phyloP scores from a whole-genome alignment of 2,329 filamentous ascomycete genomes.

The Epicoccum sorghinum region DNA sequence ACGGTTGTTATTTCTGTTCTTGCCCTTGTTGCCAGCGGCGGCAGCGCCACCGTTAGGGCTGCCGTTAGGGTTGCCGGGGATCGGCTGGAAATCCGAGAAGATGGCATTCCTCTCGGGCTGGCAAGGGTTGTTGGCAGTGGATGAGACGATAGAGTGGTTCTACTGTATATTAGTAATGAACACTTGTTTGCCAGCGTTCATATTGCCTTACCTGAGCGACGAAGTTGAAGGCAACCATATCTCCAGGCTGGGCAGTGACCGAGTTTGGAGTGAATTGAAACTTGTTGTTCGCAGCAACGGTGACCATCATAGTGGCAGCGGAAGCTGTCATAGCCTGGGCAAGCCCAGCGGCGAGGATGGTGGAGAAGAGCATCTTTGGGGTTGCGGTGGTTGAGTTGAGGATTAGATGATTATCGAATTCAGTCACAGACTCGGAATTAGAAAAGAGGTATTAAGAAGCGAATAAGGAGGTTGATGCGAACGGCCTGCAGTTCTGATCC shows the following conservation, averaged over 20 bases:
- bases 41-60: slow-evolving; percentile 18
- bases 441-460: slow-evolving; percentile 2
- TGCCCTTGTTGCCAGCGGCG: slow-evolving; percentile 14
- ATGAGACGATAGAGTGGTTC: slow-evolving; percentile 39
- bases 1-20: slow-evolving; percentile 29
- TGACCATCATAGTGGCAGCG: slow-evolving; percentile 39
- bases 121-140: slow-evolving; percentile 33
- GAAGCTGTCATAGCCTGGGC: slow-evolving; percentile 33
- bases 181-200: too few species aligned
- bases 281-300: slow-evolving; percentile 40
- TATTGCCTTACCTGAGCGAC: slow-evolving; percentile 23
- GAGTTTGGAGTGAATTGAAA: slow-evolving; percentile 38
- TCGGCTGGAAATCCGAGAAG: slow-evolving; percentile 39
- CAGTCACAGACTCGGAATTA: slow-evolving; percentile 13
- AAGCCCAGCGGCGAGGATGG: slow-evolving; percentile 26
- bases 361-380: slow-evolving; percentile 34
- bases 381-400: neutral
- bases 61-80: slow-evolving; percentile 23
- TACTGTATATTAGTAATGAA: slow-evolving; percentile 5
- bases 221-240: slow-evolving; percentile 38
- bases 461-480: slow-evolving; percentile 16
- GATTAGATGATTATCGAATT: slow-evolving; percentile 7
- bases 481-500: slow-evolving; percentile 25
- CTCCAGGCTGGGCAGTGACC: slow-evolving; percentile 34
- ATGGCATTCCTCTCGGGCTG: slow-evolving; percentile 32